Conservation (phyloP, 495 filamentous ascomycete genomes). For the Staphylotrichum tortipilum region DNA sequence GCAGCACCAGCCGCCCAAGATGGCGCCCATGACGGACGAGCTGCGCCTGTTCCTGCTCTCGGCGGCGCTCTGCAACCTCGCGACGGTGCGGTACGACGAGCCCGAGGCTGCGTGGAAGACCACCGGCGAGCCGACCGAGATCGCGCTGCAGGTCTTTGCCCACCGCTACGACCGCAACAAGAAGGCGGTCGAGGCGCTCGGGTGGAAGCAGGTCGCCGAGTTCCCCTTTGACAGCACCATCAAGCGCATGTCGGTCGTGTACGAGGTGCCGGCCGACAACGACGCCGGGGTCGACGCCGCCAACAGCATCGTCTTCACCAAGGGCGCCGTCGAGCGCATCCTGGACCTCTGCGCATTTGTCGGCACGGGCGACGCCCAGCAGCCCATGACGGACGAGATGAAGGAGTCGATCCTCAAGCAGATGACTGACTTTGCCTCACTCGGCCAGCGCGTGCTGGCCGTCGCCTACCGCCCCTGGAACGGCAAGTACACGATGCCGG, state of each 20-base stretch:
- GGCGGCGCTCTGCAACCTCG: conserved; percentile 71
- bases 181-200: conserved; percentile 40
- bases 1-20: conserved; percentile 14
- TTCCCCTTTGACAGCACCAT: conserved; percentile 76
- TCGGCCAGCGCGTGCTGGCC: conserved; percentile 76
- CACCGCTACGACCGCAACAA: conserved; percentile 59
- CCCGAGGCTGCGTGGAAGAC: conserved; percentile 55
- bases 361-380: conserved; percentile 41
- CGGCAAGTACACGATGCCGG: conserved; percentile 14
- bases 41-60: conserved; percentile 58
- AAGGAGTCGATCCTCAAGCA: conserved; percentile 54
- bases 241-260: conserved; percentile 79
- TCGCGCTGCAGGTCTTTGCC: conserved; percentile 72
- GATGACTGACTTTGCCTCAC: conserved; percentile 58
- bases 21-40: conserved; percentile 34
- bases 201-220: conserved; percentile 60
- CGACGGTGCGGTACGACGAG: conserved; percentile 54
- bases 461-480: conserved; percentile 47
- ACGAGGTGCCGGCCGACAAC: conserved; percentile 30
- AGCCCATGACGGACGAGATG: conserved; percentile 48
- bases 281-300: conserved; percentile 21
- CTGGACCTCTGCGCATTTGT: conserved; percentile 60
- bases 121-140: conserved; percentile 75
- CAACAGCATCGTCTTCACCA: conserved; percentile 57
- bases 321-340: conserved; percentile 74